Base-by-base conservation (phyloP, 2,329 filamentous ascomycete species). In the Boeremia lycopersici region DNA sequence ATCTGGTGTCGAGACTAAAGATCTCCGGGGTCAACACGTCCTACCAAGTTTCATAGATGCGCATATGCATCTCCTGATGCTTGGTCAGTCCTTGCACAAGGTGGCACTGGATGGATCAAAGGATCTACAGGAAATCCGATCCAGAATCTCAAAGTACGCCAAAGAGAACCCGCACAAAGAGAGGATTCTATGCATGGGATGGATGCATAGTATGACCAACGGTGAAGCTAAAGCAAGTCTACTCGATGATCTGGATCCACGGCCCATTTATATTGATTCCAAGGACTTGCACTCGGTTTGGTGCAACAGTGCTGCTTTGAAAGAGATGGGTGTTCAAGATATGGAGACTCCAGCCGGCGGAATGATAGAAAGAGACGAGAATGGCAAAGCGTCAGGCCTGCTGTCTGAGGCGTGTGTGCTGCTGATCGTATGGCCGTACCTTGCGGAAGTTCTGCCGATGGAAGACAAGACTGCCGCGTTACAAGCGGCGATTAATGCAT, bases 221-320 rank as follows among this genome's bases (percentile, higher is more conserved):
- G 75, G 75, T n/a, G 72, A 77, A 36, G 81, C 81, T 1, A 71
- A 81, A 35, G 77, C 82, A 1, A 77, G 73, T 42, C 79, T 80
- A 72, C 69, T 86, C 7, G 83, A 85, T 62, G 78, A 81, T 62
- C 62, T 82, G 15, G 79, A 82, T 51, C 71, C 78, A 1, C 72
- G 82, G 31, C 81, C 83, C 0, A 81, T 86, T 45, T 81, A 81
- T 60, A 79, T 86, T 55, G 82, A 85, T 56, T 80, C 81, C 4
- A 84, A 84, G 65, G 82, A 85, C 57, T 64, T 85, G 54, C 83
- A 85, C 65, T 82, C 79, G 2, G 79, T 79, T 0, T 86, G 83
- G 83, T 81, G 79, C 66, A 85, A 81, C 66, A 80, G 75, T 17
- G 77, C 81, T 0, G 83, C 81, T 0, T 68, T 85, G 19, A 61